Evolutionary conservation across 2,329 filamentous ascomycete species (phyloP).

Genomic region (Arachnopeziza araneosa): DNA sequence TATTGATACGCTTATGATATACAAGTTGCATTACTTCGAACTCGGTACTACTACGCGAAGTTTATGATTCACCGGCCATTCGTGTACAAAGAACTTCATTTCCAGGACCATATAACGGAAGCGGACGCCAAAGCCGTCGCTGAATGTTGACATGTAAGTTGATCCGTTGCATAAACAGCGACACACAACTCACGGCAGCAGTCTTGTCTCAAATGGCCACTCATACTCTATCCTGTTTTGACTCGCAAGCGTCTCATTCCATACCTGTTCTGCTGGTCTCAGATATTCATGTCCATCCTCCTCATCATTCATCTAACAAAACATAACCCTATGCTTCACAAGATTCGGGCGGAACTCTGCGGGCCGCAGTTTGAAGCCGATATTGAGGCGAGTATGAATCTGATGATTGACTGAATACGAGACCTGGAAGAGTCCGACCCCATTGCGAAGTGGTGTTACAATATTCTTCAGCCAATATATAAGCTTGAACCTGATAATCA

Average conservation of each 20-base stretch:
- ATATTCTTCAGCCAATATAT: slow-evolving; percentile 26
- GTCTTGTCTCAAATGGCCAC: slow-evolving; percentile 54
- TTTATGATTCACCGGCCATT: slow-evolving; percentile 54
- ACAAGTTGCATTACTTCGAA: slow-evolving; percentile 51
- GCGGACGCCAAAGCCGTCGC: slow-evolving; percentile 51
- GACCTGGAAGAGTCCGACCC: slow-evolving; percentile 51
- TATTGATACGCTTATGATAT: slow-evolving; percentile 51
- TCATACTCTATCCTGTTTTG: slow-evolving; percentile 51
- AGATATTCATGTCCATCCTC: slow-evolving; percentile 54
- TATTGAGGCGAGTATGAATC: slow-evolving; percentile 40
- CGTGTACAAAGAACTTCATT: slow-evolving; percentile 54
- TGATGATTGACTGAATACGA: slow-evolving; percentile 40
- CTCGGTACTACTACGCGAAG: slow-evolving; percentile 53
- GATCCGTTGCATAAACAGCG: neutral
- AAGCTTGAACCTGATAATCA: no score
- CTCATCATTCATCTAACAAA: slow-evolving; percentile 50
- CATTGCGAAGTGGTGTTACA: slow-evolving; percentile 45
- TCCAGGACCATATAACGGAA: slow-evolving; percentile 45
- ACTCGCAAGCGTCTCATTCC: slow-evolving; percentile 54
- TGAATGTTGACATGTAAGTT: slow-evolving; percentile 42
- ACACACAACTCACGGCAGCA: slow-evolving; percentile 20
- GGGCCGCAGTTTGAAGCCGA: slow-evolving; percentile 46
- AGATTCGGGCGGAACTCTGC: slow-evolving; percentile 45
- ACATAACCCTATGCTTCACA: slow-evolving; percentile 44
- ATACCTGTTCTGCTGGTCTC: slow-evolving; percentile 55